These are phyloP conservation scores for Rhodotorula sp. DNA, from an alignment of 1,284 basidiomycete species.

Conservation along the genomic window DNA sequence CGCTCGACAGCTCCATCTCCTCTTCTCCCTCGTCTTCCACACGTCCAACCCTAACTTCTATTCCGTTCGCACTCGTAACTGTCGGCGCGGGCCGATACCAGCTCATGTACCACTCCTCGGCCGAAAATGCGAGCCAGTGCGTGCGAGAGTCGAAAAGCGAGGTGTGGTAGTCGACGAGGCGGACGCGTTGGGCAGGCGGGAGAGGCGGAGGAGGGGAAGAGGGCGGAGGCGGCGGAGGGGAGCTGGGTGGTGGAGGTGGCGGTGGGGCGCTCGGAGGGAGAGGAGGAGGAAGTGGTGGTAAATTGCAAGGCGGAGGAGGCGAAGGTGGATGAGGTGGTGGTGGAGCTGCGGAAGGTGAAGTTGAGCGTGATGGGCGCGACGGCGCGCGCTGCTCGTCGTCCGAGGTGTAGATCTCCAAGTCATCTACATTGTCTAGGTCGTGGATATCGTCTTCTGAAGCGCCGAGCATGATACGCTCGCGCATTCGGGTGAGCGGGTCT, in stretches of 20 bases:
- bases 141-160: conserved; percentile 12
- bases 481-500: conserved; percentile 6
- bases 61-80: background rate
- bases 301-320: background rate
- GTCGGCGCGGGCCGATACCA: background rate
- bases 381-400: background rate
- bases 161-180: conserved; percentile 17
- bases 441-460: background rate
- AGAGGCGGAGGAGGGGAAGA: background rate
- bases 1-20: conserved; percentile 19
- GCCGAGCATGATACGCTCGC: background rate
- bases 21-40: background rate
- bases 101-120: conserved; percentile 3
- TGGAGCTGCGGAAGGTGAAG: background rate
- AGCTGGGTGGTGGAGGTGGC: background rate
- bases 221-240: background rate
- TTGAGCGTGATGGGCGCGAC: background rate
- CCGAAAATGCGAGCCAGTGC: conserved; percentile 18
- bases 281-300: background rate
- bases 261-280: background rate
- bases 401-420: conserved; percentile 9
- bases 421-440: conserved; percentile 12
- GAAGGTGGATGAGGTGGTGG: background rate
- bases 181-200: background rate
- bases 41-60: background rate